Base-by-base conservation (phyloP, 2,329 filamentous ascomycete genomes). In the Cryphonectria carpinicola region DNA sequence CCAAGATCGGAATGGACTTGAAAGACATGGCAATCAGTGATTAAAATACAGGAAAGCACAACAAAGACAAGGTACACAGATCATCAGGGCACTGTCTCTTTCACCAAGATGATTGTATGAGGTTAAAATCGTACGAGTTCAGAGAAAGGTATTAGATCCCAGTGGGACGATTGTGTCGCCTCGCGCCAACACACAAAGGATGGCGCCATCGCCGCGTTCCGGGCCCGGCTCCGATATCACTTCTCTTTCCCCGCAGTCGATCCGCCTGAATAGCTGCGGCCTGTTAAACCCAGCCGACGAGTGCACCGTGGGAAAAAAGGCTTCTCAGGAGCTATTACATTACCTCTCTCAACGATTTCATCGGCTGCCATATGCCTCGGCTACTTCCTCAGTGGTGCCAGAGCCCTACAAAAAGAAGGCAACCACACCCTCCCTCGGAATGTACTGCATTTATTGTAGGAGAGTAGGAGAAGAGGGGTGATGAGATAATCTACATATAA, bases 1-100 rank as follows among this genome's bases (percentile, higher is more conserved):
- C 92, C 49, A 97, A 86, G 67, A 96, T 88, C 1, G 94, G 94
- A 70, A 97, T 90, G 2, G 88, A 86, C 1, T 88, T 90, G 82
- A 97, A 97, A 0, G 90, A 90, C 88, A 90, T 90, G 52, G 37
- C 13, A 13, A 32, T 32, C n/a, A 11, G 10, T 22, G 25, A 49
- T 28, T 8, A 25, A 32, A 32, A 28, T 25, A 13, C 52, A 22
- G 11, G 7, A 46, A 11, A 39, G 13, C 17, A 46, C 43, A 46
- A 46, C 43, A 7, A 7, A 17, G 13, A 46, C 43, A 46, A 39
- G 4, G 19, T n/a, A n/a, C 46, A 52, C 46, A 52, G 46, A 19
- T 52, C 46, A 22, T 52, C 19, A 10, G 46, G n/a, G 10, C 46
- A 52, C 46, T 52, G 19, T n/a, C 5, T n/a, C 6, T 25, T n/a